phyloP scores from a whole-genome alignment of 1,284 basidiomycete genomes.

The Melampsora larici-populina region DNA sequence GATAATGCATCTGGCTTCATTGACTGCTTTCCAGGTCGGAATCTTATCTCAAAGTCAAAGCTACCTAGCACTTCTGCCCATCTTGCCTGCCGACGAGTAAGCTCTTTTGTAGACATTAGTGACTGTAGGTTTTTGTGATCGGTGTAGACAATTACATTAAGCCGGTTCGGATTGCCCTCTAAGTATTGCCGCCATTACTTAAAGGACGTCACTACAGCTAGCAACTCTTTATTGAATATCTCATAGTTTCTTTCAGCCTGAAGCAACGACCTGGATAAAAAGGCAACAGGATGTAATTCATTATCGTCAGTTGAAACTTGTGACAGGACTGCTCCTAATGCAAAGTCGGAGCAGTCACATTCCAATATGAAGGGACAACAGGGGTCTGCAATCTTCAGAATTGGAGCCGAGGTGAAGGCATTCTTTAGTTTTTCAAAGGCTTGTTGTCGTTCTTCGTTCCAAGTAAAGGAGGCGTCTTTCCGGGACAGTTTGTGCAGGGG shows the following conservation, averaged over 20 bases:
- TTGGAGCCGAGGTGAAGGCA: neutral
- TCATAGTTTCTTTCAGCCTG: too few relatives aligned
- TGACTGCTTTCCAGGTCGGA: neutral
- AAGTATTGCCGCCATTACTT: too few relatives aligned
- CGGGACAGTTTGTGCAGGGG: conserved; percentile 51
- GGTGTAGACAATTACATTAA: conserved; percentile 1
- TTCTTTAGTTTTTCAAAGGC: neutral
- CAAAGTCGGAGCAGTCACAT: too few relatives aligned
- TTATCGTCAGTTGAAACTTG: too few relatives aligned
- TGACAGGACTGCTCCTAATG: too few relatives aligned
- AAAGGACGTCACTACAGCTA: too few relatives aligned
- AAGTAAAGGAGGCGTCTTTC: conserved; percentile 45
- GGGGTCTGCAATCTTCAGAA: too few relatives aligned
- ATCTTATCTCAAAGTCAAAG: neutral
- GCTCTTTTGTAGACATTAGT: neutral
- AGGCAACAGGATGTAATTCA: too few relatives aligned
- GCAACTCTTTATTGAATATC: too few relatives aligned
- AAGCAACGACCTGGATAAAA: too few relatives aligned
- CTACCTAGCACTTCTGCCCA: neutral
- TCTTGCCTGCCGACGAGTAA: neutral
- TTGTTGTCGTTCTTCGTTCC: neutral
- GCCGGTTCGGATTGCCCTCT: too few relatives aligned
- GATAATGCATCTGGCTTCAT: neutral
- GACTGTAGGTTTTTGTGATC: neutral
- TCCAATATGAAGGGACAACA: too few relatives aligned